Evolutionary conservation across 139 green algal species (phyloP).

Genomic region (Volvox africanus): DNA sequence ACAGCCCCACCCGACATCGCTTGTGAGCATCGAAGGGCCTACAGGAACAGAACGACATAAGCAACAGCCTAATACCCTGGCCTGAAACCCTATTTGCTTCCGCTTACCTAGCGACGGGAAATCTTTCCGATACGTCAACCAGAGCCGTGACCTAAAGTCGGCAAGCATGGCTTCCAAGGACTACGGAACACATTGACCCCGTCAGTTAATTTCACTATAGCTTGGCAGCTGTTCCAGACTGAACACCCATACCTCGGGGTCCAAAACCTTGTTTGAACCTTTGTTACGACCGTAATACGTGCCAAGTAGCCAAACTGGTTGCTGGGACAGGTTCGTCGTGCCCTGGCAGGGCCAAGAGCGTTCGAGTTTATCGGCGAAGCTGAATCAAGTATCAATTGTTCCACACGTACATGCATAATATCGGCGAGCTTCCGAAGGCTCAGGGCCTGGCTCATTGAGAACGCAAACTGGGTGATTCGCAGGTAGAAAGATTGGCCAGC

Average conservation of each 20-base stretch:
- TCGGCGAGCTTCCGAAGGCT: slow-evolving; percentile 72
- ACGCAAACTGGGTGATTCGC: background rate
- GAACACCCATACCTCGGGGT: background rate
- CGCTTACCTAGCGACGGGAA: slow-evolving; percentile 68
- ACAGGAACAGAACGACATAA: background rate
- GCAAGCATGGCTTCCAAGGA: slow-evolving; percentile 54
- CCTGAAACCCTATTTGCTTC: slow-evolving; percentile 1
- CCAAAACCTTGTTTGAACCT: background rate
- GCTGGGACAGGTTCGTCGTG: slow-evolving; percentile 23
- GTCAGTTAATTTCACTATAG: too few relatives aligned
- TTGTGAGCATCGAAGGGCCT: slow-evolving; percentile 65
- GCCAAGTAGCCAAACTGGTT: slow-evolving; percentile 65
- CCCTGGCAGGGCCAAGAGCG: slow-evolving; percentile 38
- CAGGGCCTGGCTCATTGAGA: slow-evolving; percentile 66
- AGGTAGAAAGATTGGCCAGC: background rate
- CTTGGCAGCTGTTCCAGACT: background rate
- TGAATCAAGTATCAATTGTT: background rate
- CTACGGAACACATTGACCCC: slow-evolving; percentile 42
- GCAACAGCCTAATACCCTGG: too few relatives aligned
- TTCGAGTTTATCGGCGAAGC: background rate
- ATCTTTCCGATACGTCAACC: slow-evolving; percentile 75
- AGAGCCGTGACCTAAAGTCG: slow-evolving; percentile 74
- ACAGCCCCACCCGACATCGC: slow-evolving; percentile 94
- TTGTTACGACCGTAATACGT: slow-evolving; percentile 46
- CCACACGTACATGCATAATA: slow-evolving; percentile 61